phyloP scores from a whole-genome alignment of 352 stramenopile species.

The Globisporangium ultimum region DNA sequence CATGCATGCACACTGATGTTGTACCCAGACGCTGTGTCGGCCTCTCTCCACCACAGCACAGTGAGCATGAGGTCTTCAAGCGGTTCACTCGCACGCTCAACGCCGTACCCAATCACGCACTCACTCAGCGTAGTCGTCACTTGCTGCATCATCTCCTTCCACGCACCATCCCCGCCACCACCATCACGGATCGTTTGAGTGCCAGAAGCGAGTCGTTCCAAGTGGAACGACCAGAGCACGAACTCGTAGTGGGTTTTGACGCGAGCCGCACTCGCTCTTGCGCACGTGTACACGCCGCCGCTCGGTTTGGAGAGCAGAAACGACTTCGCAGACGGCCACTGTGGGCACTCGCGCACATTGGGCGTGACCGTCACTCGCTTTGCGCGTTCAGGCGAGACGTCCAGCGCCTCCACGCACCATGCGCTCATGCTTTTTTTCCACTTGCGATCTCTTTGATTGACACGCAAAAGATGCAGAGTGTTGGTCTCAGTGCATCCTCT shows the following conservation, averaged over 20 bases:
- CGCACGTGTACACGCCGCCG: constrained; percentile 62
- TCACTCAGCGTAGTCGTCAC: constrained; percentile 13
- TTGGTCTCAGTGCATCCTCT: too few relatives aligned
- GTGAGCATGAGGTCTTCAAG: constrained; percentile 56
- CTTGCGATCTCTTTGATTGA: not conserved
- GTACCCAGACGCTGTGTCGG: constrained; percentile 10
- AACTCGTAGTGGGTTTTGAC: constrained; percentile 11
- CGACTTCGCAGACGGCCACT: constrained; percentile 26
- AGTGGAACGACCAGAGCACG: constrained; percentile 58
- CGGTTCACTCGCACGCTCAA: constrained; percentile 1
- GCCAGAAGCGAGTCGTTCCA: constrained; percentile 37
- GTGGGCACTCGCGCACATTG: not conserved
- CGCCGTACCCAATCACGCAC: constrained; percentile 3
- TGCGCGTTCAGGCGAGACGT: not conserved
- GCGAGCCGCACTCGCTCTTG: constrained; percentile 16
- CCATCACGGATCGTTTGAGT: not conserved
- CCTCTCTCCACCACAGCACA: constrained; percentile 46
- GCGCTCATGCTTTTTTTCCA: not conserved
- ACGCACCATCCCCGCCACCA: not conserved
- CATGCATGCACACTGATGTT: constrained; percentile 49
- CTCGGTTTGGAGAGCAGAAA: constrained; percentile 44
- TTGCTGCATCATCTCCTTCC: constrained; percentile 5
- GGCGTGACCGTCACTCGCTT: not conserved
- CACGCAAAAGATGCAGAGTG: not conserved
- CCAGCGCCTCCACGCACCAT: constrained; percentile 1